phyloP scores from a whole-genome alignment of 371 early-diverging fungal genomes.

The Saksenaea oblongispora region DNA sequence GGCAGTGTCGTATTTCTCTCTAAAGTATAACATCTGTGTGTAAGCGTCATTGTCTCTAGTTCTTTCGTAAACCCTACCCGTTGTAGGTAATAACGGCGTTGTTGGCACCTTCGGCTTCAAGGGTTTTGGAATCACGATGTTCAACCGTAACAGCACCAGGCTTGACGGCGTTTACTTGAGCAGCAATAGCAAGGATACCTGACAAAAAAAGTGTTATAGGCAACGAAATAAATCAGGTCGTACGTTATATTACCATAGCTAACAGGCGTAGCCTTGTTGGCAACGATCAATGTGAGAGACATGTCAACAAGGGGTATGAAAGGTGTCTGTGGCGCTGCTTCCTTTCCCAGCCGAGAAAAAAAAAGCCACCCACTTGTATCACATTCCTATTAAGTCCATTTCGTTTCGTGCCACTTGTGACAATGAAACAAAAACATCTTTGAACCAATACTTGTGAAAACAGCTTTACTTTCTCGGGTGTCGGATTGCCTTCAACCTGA shows the following conservation, averaged over 20 bases:
- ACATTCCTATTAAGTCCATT: not conserved
- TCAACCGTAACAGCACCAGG: slow-evolving; percentile 40
- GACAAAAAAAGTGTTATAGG: not conserved
- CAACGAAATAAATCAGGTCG: not conserved
- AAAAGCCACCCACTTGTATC: not conserved
- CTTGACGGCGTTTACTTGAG: slow-evolving; percentile 40
- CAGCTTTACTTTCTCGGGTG: too few species aligned
- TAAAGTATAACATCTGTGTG: slow-evolving; percentile 2
- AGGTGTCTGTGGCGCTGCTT: not conserved
- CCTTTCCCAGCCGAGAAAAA: not conserved
- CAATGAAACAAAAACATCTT: too few species aligned
- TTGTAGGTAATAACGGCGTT: slow-evolving; percentile 36
- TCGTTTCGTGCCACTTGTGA: not conserved
- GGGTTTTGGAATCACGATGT: slow-evolving; percentile 40
- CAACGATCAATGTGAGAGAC: slow-evolving; percentile 38
- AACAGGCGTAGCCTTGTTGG: slow-evolving; percentile 42
- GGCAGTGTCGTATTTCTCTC: slow-evolving; percentile 45
- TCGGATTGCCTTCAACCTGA: too few species aligned
- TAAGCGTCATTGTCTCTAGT: not conserved
- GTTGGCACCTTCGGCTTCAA: slow-evolving; percentile 36
- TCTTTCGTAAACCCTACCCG: slow-evolving; percentile 26
- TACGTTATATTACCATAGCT: slow-evolving; percentile 27
- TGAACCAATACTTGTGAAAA: too few species aligned
- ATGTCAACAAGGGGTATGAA: slow-evolving; percentile 9
- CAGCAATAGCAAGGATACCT: slow-evolving; percentile 44